Percentiles rank a stretch among this genome's conserved stretches.
Evolutionary conservation across 331 rosid genomes (phyloP).

Genomic region (Cucumis variabilis): DNA sequence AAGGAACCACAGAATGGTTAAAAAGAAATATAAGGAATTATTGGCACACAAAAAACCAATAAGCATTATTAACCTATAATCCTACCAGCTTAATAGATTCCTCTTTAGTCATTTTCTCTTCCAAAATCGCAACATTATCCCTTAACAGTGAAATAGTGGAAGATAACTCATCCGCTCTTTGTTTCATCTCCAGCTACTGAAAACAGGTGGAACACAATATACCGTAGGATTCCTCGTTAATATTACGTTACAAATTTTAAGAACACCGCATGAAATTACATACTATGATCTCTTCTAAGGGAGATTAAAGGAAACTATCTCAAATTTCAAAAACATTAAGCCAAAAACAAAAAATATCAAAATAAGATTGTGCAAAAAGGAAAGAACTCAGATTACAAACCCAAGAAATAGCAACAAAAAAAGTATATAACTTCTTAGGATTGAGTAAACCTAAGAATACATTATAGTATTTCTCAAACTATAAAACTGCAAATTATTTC

Average conservation of each 20-base stretch:
- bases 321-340: no score
- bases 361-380: no score
- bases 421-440: no score
- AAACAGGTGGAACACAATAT: constrained; percentile 34
- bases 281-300: no score
- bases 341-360: no score
- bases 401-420: no score
- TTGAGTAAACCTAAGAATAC: no score
- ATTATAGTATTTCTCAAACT: constrained; percentile 79
- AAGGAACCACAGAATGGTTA: background rate
- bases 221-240: background rate
- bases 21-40: background rate
- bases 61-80: constrained; percentile 16
- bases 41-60: background rate
- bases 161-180: constrained; percentile 55
- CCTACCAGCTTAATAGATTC: constrained; percentile 78
- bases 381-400: no score
- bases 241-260: background rate
- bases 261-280: no score
- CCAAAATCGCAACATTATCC: constrained; percentile 51
- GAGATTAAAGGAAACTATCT: no score
- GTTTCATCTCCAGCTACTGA: constrained; percentile 73
- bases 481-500: constrained; percentile 74
- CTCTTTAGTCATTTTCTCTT: constrained; percentile 66
- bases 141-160: constrained; percentile 49